Conservation (phyloP, 106 monocot genomes). For the Gastrodia elata region DNA sequence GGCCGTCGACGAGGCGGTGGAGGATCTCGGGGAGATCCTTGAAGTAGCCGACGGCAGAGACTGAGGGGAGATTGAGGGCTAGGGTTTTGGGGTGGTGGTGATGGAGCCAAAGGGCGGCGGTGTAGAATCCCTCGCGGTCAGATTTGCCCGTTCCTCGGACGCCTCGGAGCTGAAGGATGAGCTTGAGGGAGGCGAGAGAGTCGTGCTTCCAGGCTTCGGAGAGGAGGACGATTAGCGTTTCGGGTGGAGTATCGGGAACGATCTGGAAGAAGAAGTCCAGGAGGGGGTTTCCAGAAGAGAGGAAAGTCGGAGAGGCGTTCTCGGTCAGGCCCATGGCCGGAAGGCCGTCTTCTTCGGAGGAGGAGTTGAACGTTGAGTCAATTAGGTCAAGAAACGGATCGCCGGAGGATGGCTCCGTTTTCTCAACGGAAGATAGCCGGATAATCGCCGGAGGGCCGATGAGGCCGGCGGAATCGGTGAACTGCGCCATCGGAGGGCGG, state of each 20-base stretch:
- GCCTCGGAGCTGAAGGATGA: constrained; percentile 34
- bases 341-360: not conserved
- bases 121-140: constrained; percentile 37
- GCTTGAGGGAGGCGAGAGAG: constrained; percentile 31
- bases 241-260: constrained; percentile 24
- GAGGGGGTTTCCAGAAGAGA: constrained; percentile 40
- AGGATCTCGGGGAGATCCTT: constrained; percentile 51
- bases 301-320: constrained; percentile 40
- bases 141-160: constrained; percentile 36
- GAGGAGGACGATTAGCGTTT: constrained; percentile 11
- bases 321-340: constrained; percentile 32
- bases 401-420: not conserved
- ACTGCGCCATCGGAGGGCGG: not conserved
- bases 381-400: not conserved
- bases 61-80: constrained; percentile 20
- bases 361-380: not conserved
- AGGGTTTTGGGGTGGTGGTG: constrained; percentile 43
- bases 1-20: constrained; percentile 26
- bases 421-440: not conserved
- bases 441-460: not conserved
- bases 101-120: constrained; percentile 42
- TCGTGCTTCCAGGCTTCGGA: constrained; percentile 26
- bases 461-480: not conserved
- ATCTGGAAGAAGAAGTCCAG: constrained; percentile 45
- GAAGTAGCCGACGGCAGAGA: constrained; percentile 41